These are phyloP conservation scores for Periconia digitata DNA, from an alignment of 2,329 filamentous ascomycete genomes.

Conservation along the genomic window DNA sequence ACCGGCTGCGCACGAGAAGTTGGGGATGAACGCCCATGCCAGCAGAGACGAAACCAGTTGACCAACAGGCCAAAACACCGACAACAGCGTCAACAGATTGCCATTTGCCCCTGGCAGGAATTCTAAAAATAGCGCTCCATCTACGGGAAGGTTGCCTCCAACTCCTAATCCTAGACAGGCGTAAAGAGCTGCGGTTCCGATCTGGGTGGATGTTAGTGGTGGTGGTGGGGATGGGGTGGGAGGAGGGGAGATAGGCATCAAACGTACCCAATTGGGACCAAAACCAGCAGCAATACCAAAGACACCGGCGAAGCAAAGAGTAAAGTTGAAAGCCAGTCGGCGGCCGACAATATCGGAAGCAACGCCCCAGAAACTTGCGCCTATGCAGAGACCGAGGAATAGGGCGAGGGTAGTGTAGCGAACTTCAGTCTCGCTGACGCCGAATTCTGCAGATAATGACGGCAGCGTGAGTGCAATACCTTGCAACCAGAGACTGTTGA, in stretches of 20 bases:
- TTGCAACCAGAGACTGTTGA: slow-evolving; percentile 41
- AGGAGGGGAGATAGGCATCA: too few species aligned
- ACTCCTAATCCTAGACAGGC: slow-evolving; percentile 50
- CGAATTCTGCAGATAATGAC: slow-evolving; percentile 73
- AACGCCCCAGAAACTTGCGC: slow-evolving; percentile 79
- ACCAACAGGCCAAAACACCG: slow-evolving; percentile 84
- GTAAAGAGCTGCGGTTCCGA: slow-evolving; percentile 27
- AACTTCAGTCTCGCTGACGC: slow-evolving; percentile 67
- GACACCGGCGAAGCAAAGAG: slow-evolving; percentile 71
- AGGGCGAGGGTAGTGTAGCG: slow-evolving; percentile 79
- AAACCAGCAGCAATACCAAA: slow-evolving; percentile 74
- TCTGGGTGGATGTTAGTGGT: neutral
- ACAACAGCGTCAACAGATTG: slow-evolving; percentile 75
- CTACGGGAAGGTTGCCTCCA: slow-evolving; percentile 73
- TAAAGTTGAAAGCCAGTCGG: slow-evolving; percentile 78
- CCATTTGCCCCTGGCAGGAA: slow-evolving; percentile 76
- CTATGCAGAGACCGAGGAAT: slow-evolving; percentile 75
- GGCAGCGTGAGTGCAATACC: slow-evolving; percentile 77
- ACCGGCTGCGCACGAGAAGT: slow-evolving; percentile 55
- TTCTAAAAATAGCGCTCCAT: slow-evolving; percentile 80
- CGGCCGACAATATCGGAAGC: slow-evolving; percentile 78
- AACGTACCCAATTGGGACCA: slow-evolving; percentile 63
- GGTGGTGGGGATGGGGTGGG: neutral
- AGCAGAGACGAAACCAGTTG: slow-evolving; percentile 66
- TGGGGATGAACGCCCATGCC: slow-evolving; percentile 75